Base-by-base conservation (phyloP, 2,329 filamentous ascomycete genomes). In the Aureobasidium zeae region DNA sequence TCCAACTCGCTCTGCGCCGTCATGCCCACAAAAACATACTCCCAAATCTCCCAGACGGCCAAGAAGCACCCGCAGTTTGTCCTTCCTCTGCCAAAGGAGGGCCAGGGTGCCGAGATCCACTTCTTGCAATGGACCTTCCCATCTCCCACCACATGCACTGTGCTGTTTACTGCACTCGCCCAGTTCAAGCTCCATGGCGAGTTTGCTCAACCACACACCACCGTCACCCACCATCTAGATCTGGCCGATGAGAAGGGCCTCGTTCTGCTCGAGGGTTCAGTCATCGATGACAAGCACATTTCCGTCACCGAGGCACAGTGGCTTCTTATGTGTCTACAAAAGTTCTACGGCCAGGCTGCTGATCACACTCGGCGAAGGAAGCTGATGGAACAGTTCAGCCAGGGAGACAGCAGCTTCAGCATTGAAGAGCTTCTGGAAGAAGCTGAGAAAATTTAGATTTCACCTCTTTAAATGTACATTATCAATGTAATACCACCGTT, bases 71-170 rank as follows among this genome's bases (percentile, higher is more conserved):
- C 91, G 11, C 81, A 87, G 54, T 98, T 98, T 66, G 81, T 98
- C 44, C 76, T 98, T 1, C 91, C 91, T 0, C 74, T 96, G 5
- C 84, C 84, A 52, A 84, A 75, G 35, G 63, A 63, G 49, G 64
- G 64, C 3, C 68, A 75, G 49, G 86, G 85, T 39, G 86, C 87
- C 34, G 91, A 96, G 63, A 87, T 98, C 33, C 91, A 98, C 65
- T 94, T 94, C 63, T 66, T 98, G 49, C 89, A 98, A 65, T 98
- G 93, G 86, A 84, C 83, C 0, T 95, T 94, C 64, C 88, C 94
- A 48, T 73, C 79, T 0, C 69, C 71, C 2, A 65, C 72, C 2
- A 71, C 69, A 1, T 65, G 66, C 0, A 74, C 67, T 22, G 66
- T 96, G 5, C 78, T 98, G 24, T 96, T 98, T 67, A 98, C 91